A percentile compares a stretch with the other conserved stretches of the same genome.
Conservation (phyloP, 371 early-diverging fungal species). For the Mucor irregularis region DNA sequence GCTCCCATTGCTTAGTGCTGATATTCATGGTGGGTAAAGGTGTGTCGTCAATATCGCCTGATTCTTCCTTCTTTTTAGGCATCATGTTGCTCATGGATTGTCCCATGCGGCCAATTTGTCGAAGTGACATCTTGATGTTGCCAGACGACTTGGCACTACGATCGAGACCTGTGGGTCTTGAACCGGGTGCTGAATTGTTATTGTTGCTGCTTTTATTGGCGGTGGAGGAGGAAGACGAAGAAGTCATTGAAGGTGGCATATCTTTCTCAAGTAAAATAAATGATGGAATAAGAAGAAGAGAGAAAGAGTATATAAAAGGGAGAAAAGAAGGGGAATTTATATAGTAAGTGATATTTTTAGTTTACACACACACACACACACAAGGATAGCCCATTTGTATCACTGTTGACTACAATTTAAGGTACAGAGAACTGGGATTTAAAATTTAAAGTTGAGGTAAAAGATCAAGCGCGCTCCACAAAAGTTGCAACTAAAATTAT, state of each 20-base stretch:
- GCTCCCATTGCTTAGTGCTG: neutral
- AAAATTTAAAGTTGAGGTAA: too few species aligned
- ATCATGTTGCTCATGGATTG: conserved; percentile 13
- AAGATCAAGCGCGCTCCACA: too few species aligned
- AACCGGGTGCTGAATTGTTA: too few species aligned
- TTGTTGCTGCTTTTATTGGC: conserved; percentile 84
- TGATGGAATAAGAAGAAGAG: neutral
- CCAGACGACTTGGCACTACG: conserved; percentile 76
- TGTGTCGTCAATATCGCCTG: conserved; percentile 47
- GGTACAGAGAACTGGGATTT: too few species aligned
- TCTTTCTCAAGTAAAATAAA: too few species aligned
- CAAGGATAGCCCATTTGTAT: too few species aligned
- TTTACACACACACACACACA: too few species aligned
- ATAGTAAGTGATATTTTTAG: too few species aligned
- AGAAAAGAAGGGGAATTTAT: neutral
- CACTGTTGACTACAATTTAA: too few species aligned
- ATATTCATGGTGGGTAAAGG: conserved; percentile 13
- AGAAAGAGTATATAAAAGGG: neutral
- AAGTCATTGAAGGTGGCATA: conserved; percentile 9
- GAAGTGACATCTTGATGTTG: conserved; percentile 22
- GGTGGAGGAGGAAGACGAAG: conserved; percentile 74
- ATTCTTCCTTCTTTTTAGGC: conserved; percentile 13
- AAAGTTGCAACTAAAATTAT: too few species aligned
- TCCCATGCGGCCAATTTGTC: conserved; percentile 19
- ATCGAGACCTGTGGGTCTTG: conserved; percentile 87